Evolutionary conservation across 2,329 filamentous ascomycete species (phyloP).

Genomic region (Scytalidium lignicola): DNA sequence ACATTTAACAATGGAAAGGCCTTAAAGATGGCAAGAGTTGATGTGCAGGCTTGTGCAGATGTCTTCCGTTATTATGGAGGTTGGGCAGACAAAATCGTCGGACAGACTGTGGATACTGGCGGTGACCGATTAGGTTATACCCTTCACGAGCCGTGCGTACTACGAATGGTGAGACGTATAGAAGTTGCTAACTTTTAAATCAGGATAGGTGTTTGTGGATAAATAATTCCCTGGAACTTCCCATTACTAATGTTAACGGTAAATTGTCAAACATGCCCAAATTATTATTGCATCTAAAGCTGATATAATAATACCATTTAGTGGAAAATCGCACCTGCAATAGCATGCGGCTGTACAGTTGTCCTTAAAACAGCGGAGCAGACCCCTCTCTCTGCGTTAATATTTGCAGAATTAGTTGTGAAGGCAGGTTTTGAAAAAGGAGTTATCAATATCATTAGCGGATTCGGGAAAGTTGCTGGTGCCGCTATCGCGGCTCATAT

Average conservation of each 20-base stretch:
- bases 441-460: constrained; percentile 69
- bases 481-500: constrained; percentile 59
- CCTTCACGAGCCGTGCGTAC: neutral
- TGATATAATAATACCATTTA: no score
- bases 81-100: constrained; percentile 9
- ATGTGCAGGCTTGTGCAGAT: neutral
- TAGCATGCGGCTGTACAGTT: constrained; percentile 54
- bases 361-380: constrained; percentile 60
- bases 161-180: no score
- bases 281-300: no score
- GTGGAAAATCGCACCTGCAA: constrained; percentile 67
- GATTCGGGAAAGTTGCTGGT: constrained; percentile 60
- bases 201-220: constrained; percentile 50
- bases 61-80: constrained; percentile 6
- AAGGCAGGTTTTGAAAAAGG: constrained; percentile 71
- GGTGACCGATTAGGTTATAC: constrained; percentile 3
- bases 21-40: neutral
- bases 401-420: constrained; percentile 59
- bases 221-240: constrained; percentile 76
- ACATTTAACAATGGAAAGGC: constrained; percentile 1
- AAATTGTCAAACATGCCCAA: no score
- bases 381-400: constrained; percentile 56
- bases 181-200: no score
- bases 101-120: constrained; percentile 3
- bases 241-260: constrained; percentile 63